These are phyloP conservation scores for Euphorbia celastroides DNA, from an alignment of 441 rosid genomes.

Conservation along the genomic window DNA sequence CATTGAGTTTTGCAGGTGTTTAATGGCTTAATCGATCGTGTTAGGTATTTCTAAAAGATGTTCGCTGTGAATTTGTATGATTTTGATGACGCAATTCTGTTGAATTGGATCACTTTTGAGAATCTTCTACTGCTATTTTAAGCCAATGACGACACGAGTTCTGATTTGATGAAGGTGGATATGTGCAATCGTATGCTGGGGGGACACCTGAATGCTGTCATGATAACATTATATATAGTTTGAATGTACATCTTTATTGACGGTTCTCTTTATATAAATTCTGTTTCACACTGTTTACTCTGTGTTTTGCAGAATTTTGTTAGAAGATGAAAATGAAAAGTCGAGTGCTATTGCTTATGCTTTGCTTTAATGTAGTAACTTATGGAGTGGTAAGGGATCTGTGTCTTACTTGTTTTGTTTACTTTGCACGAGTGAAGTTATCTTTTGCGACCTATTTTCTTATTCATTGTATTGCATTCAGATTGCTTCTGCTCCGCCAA, in stretches of 20 bases:
- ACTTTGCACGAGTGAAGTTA: too few relatives aligned
- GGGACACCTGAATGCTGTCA: not conserved
- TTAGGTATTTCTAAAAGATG: too few relatives aligned
- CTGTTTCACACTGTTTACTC: not conserved
- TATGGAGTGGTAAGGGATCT: slow-evolving; percentile 44
- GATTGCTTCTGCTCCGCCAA: slow-evolving; percentile 50
- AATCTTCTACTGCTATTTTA: too few relatives aligned
- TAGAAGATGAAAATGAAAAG: slow-evolving; percentile 27
- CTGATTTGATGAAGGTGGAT: too few relatives aligned
- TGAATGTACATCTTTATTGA: not conserved
- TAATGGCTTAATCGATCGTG: not conserved
- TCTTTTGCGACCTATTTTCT: not conserved
- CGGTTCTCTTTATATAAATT: not conserved
- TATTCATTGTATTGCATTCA: slow-evolving; percentile 21
- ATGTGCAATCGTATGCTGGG: too few relatives aligned
- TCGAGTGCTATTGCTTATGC: slow-evolving; percentile 30
- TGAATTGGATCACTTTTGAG: not conserved
- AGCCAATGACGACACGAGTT: too few relatives aligned
- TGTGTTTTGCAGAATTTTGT: slow-evolving; percentile 16
- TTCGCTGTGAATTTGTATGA: not conserved
- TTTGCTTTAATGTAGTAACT: slow-evolving; percentile 34
- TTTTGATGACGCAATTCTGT: not conserved
- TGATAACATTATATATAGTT: not conserved
- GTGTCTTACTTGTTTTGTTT: not conserved
- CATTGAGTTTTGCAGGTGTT: not conserved